A percentile compares a stretch with the other conserved stretches of the same genome.
Conservation (phyloP, 805 yeast genomes). For the Hanseniaspora vineae region DNA sequence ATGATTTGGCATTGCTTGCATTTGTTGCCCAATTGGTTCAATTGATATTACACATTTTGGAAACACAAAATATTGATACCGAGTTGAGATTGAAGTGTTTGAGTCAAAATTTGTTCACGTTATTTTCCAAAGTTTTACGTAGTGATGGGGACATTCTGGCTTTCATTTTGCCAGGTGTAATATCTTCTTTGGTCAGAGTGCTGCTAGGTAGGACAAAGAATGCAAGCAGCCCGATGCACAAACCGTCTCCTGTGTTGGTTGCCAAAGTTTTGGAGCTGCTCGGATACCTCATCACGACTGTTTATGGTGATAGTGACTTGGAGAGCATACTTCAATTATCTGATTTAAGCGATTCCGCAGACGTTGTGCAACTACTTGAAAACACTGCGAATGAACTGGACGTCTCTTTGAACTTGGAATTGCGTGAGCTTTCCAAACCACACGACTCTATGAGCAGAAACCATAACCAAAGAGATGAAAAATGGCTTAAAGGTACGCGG, state of each 20-base stretch:
- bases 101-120: slow-evolving; percentile 2
- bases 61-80: slow-evolving; percentile 16
- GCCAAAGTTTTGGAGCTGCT: background rate
- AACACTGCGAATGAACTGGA: background rate
- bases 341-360: too few relatives aligned
- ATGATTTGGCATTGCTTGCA: slow-evolving; percentile 24
- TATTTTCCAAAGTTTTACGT: slow-evolving; percentile 17
- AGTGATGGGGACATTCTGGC: slow-evolving; percentile 38
- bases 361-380: background rate
- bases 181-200: slow-evolving; percentile 32
- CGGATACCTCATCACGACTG: background rate
- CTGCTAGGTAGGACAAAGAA: background rate
- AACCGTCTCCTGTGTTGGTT: background rate
- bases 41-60: slow-evolving; percentile 27
- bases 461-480: slow-evolving; percentile 28
- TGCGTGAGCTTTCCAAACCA: background rate
- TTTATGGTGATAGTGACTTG: background rate
- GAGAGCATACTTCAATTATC: background rate
- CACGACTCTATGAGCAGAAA: slow-evolving; percentile 8
- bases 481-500: slow-evolving; percentile 45
- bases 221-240: background rate
- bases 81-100: slow-evolving; percentile 24
- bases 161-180: slow-evolving; percentile 38
- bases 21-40: slow-evolving; percentile 36
- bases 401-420: background rate